Percentiles rank a stretch among this genome's conserved stretches.
Evolutionary conservation across 768 basidiomycete species (phyloP).

Genomic region (Boletus tomentosulus): DNA sequence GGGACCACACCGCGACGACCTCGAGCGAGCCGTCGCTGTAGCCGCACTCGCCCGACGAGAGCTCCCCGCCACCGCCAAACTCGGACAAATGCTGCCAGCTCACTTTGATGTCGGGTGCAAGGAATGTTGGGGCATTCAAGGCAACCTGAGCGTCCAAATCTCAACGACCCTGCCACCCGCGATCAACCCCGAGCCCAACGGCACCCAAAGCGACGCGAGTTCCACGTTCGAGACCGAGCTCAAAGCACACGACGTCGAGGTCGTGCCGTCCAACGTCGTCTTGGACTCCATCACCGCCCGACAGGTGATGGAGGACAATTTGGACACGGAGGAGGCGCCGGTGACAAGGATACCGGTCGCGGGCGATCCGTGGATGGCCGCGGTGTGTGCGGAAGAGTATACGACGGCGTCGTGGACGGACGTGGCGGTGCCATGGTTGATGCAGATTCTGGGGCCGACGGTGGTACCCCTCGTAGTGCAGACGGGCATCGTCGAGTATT

Average conservation of each 20-base stretch:
- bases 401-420: conserved; percentile 31
- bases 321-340: conserved; percentile 16
- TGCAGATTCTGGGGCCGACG: conserved; percentile 50
- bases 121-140: conserved; percentile 45
- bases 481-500: conserved; percentile 60
- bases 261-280: conserved; percentile 19
- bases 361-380: conserved; percentile 27
- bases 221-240: conserved; percentile 38
- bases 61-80: conserved; percentile 38
- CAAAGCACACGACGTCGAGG: conserved; percentile 30
- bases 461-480: conserved; percentile 54
- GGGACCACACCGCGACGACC: conserved; percentile 15
- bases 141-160: conserved; percentile 28
- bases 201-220: neutral
- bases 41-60: conserved; percentile 36
- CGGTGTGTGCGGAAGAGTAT: conserved; percentile 18
- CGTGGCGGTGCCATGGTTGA: conserved; percentile 25
- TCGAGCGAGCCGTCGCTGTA: conserved; percentile 44
- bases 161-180: conserved; percentile 1
- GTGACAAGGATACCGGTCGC: conserved; percentile 15
- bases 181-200: neutral
- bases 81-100: conserved; percentile 38
- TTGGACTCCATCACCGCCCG: conserved; percentile 27
- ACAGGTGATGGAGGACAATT: conserved; percentile 30
- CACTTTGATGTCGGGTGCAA: conserved; percentile 47